Conservation (phyloP, 306 rosid species). For the Hippophae rhamnoides region DNA sequence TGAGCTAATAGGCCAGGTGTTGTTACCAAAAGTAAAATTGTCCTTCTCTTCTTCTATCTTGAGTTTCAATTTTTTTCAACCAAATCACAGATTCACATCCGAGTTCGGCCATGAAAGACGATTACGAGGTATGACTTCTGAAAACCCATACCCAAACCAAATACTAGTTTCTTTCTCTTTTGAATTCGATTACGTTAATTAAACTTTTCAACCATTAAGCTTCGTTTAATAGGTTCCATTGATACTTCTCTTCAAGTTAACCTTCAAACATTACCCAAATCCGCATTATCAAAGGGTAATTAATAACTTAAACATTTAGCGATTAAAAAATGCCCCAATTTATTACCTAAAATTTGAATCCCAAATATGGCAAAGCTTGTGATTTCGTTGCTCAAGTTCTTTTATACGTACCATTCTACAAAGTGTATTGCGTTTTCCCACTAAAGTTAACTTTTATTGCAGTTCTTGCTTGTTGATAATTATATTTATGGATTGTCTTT, state of each 20-base stretch:
- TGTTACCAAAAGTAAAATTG: no score
- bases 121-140: constrained; percentile 40
- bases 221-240: not conserved
- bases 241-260: not conserved
- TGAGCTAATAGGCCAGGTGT: no score
- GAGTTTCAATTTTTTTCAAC: no score
- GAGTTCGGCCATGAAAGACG: constrained; percentile 14
- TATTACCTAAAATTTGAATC: no score
- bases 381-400: no score
- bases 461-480: not conserved
- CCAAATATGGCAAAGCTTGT: no score
- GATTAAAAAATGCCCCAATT: no score
- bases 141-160: not conserved
- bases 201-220: not conserved
- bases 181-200: not conserved
- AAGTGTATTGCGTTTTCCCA: no score
- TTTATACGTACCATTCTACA: no score
- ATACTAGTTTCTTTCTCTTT: not conserved
- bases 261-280: not conserved
- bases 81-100: no score
- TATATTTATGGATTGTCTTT: not conserved
- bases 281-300: not conserved
- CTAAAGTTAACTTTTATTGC: not conserved
- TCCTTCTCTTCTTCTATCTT: no score
- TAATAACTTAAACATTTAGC: no score